These are phyloP conservation scores for Brasilioporus rufonigricans DNA, from an alignment of 768 basidiomycete species.

Conservation along the genomic window DNA sequence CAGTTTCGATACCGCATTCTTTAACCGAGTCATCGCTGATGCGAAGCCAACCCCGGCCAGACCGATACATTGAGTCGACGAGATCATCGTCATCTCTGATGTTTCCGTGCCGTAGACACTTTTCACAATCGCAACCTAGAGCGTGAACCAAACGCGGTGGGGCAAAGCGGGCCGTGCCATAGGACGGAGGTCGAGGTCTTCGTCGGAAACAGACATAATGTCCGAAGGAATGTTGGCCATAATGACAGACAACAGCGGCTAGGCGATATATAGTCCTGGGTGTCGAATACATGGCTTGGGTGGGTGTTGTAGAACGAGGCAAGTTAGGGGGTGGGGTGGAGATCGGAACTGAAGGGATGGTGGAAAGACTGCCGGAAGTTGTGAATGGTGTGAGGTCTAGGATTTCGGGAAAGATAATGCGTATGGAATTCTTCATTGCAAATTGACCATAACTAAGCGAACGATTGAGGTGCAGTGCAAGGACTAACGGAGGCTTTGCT, in stretches of 20 bases:
- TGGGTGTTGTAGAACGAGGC: slow-evolving; percentile 52
- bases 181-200: slow-evolving; percentile 56
- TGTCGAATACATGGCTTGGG: slow-evolving; percentile 48
- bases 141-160: slow-evolving; percentile 41
- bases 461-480: slow-evolving; percentile 89
- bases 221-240: slow-evolving; percentile 88
- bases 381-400: slow-evolving; percentile 89
- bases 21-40: slow-evolving; percentile 83
- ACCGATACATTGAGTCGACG: slow-evolving; percentile 28
- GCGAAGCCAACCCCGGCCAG: slow-evolving; percentile 78
- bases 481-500: slow-evolving; percentile 74
- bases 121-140: slow-evolving; percentile 46
- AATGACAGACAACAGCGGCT: slow-evolving; percentile 86
- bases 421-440: slow-evolving; percentile 81
- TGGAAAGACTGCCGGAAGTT: slow-evolving; percentile 76
- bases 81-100: slow-evolving; percentile 56
- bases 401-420: slow-evolving; percentile 79
- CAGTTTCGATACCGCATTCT: slow-evolving; percentile 72
- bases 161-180: slow-evolving; percentile 38
- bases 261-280: slow-evolving; percentile 83
- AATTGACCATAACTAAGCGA: slow-evolving; percentile 78
- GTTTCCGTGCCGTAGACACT: slow-evolving; percentile 47
- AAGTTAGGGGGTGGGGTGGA: slow-evolving; percentile 56
- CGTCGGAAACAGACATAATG: slow-evolving; percentile 93
- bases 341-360: slow-evolving; percentile 65